These are phyloP conservation scores for Angomonas ambiguus DNA, from an alignment of 208 protist genomes.

Conservation along the genomic window DNA sequence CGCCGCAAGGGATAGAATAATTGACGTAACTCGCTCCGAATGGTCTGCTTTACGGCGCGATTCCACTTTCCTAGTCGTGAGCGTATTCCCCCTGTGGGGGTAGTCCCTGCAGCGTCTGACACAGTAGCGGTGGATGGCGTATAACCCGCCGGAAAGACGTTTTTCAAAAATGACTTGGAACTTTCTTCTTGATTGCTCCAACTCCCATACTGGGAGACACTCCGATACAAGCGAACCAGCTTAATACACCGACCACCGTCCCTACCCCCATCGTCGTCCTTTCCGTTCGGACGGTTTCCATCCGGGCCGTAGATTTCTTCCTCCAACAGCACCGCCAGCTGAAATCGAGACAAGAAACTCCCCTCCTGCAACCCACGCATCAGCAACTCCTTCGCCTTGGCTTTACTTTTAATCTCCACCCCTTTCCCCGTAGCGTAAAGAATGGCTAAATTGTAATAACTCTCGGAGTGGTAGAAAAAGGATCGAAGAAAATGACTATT, in stretches of 20 bases:
- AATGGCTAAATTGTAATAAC: slow-evolving; percentile 79
- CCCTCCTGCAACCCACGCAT: slow-evolving; percentile 29
- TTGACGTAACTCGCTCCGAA: neutral
- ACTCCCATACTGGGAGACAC: slow-evolving; percentile 33
- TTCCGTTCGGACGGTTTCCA: slow-evolving; percentile 34
- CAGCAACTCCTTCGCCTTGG: slow-evolving; percentile 39
- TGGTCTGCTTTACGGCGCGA: neutral
- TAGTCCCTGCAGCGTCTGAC: too few relatives aligned
- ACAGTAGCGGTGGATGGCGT: too few relatives aligned
- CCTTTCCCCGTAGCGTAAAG: slow-evolving; percentile 65
- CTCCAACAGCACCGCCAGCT: slow-evolving; percentile 43
- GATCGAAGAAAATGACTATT: slow-evolving; percentile 12
- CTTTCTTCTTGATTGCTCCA: slow-evolving; percentile 15
- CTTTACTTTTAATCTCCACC: slow-evolving; percentile 20
- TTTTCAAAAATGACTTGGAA: neutral
- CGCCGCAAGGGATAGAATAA: neutral
- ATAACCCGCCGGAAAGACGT: too few relatives aligned
- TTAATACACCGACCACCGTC: slow-evolving; percentile 26
- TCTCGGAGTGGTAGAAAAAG: slow-evolving; percentile 40
- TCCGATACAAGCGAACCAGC: slow-evolving; percentile 36
- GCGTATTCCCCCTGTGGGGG: too few relatives aligned
- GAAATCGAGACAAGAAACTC: slow-evolving; percentile 65
- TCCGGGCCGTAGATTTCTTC: slow-evolving; percentile 24
- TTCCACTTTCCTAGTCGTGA: too few relatives aligned
- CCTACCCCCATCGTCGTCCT: slow-evolving; percentile 31